Evolutionary conservation across 2,329 filamentous ascomycete genomes (phyloP).

Genomic region (Gaeumannomyces tritici): DNA sequence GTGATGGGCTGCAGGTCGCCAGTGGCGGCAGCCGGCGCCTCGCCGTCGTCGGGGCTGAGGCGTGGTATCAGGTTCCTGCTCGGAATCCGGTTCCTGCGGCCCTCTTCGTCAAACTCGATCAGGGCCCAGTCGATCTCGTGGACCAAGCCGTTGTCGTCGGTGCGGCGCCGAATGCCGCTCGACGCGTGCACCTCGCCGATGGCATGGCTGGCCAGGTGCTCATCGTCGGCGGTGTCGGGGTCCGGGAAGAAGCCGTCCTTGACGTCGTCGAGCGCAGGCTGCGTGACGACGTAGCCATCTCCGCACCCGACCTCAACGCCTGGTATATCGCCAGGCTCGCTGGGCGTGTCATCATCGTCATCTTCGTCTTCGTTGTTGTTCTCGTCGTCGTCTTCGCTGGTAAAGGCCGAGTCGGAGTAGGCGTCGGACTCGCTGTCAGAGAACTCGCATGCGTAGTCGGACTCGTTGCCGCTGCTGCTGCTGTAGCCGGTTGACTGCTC

Average conservation of each 20-base stretch:
- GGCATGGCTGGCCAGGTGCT: constrained; percentile 72
- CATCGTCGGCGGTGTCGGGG: constrained; percentile 61
- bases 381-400: constrained; percentile 30
- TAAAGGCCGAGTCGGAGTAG: constrained; percentile 39
- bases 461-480: constrained; percentile 33
- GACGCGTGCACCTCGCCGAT: constrained; percentile 83
- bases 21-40: constrained; percentile 11
- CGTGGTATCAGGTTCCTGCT: constrained; percentile 59
- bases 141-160: constrained; percentile 56
- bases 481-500: constrained; percentile 21
- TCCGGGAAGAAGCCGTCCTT: constrained; percentile 73
- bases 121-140: constrained; percentile 97
- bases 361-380: constrained; percentile 17
- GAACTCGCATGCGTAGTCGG: constrained; percentile 51
- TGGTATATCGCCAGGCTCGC: constrained; percentile 65
- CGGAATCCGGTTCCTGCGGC: constrained; percentile 48
- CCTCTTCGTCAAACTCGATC: constrained; percentile 61
- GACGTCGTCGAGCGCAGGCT: constrained; percentile 84
- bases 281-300: constrained; percentile 73
- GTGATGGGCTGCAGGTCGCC: constrained; percentile 40
- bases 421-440: constrained; percentile 51
- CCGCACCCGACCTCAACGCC: constrained; percentile 68
- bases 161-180: constrained; percentile 74
- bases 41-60: constrained; percentile 4
- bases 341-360: constrained; percentile 43